phyloP scores from a whole-genome alignment of 1,284 basidiomycete genomes.

The Tilletiaria anomala region DNA sequence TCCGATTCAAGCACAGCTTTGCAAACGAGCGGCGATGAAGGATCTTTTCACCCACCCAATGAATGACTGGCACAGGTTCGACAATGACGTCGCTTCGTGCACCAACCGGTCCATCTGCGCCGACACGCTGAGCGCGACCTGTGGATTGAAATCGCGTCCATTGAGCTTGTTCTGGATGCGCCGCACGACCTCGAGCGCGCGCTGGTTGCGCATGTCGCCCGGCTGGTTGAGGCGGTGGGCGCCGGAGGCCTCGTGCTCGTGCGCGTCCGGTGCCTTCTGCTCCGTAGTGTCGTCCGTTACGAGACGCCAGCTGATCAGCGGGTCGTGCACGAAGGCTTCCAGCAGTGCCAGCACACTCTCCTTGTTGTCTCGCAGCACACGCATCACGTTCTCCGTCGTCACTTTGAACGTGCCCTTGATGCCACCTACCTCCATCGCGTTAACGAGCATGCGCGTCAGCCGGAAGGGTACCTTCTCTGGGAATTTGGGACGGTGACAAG shows the following conservation, averaged over 20 bases:
- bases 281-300: conserved; percentile 16
- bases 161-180: conserved; percentile 36
- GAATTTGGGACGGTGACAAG: conserved; percentile 68
- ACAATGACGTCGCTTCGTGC: conserved; percentile 25
- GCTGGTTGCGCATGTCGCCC: conserved; percentile 29
- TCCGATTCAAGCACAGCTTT: neutral
- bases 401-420: conserved; percentile 94
- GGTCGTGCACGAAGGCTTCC: conserved; percentile 60
- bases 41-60: conserved; percentile 37
- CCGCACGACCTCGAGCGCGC: conserved; percentile 32
- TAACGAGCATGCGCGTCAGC: conserved; percentile 91
- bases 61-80: conserved; percentile 36
- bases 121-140: conserved; percentile 16
- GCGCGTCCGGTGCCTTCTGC: conserved; percentile 27
- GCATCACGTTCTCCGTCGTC: conserved; percentile 95
- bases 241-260: conserved; percentile 18
- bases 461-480: conserved; percentile 98
- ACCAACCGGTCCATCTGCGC: conserved; percentile 32
- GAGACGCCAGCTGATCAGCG: conserved; percentile 48
- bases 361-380: conserved; percentile 86
- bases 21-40: conserved; percentile 4
- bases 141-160: conserved; percentile 33
- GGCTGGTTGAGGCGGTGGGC: no score
- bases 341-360: conserved; percentile 95
- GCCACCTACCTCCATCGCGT: conserved; percentile 94